Evolutionary conservation across 352 stramenopile species (phyloP), one percentile per base, ranked within the genome.

Genomic region (Phytopythium chamaehyphon): DNA sequence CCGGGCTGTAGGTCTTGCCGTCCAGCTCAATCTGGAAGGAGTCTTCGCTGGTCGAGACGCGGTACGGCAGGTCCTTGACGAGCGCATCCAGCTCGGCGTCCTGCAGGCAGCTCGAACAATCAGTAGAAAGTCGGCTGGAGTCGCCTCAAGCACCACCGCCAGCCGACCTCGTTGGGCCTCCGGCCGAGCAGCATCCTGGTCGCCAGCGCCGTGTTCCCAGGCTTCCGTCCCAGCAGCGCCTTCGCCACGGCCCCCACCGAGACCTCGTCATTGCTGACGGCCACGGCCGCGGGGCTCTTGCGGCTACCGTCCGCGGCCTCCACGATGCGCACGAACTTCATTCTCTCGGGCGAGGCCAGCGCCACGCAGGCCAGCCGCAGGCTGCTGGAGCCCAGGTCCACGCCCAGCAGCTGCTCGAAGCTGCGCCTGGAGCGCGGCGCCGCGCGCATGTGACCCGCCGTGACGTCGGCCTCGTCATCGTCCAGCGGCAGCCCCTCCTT

Each of bases 341-440:
- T 40, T 12, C 43, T 24, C 4, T 50, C 44, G 19, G 54, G 46
- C 4, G 35, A 18, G 6, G 2, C 22, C 18, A 77, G 44, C 21
- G 71, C 69, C 12, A 71, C 67, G 2, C 55, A 48, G 3, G 76
- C 64, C 23, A 88, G 61, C n/a, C 76, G 69, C 16, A 88, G 55
- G 51, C 76, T 84, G 8, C 62, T 49, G 1, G 76, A 73, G 11
- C 76, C 76, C 39, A 83, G 65, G 53, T 86, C 73, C n/a, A 88
- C 60, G 12, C 73, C 74, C 16, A 88, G 50, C 9, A 86, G 61
- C 33, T 79, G 71, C 28, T 60, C 62, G 38, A 68, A 39, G 1
- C 45, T 51, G 6, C 46, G 56, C 8, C 48, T 43, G 23, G 42
- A 22, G 8, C 24, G 40, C 11, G 45, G 45, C 11, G 45, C 28